Percentiles rank a stretch among this genome's conserved stretches.
Conservation (phyloP, 164 flowering plant genomes). For the Chimonanthus praecox region DNA sequence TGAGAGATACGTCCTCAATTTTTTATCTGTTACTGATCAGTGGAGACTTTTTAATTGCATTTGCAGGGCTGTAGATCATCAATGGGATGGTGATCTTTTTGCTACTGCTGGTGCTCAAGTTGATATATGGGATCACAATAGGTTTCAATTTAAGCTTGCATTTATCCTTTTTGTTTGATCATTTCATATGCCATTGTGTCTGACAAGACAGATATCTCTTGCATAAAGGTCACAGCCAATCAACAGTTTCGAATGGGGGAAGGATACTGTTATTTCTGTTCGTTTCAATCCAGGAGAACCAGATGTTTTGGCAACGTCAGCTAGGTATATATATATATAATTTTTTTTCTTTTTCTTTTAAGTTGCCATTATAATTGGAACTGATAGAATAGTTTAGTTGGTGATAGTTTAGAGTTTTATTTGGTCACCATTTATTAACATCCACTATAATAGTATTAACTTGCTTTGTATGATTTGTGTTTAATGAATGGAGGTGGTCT, state of each 20-base stretch:
- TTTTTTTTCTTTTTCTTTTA: not conserved
- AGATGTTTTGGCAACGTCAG: slow-evolving; percentile 74
- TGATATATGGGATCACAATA: slow-evolving; percentile 94
- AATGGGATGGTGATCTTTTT: slow-evolving; percentile 74
- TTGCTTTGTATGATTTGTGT: not conserved
- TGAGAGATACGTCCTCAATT: too few species aligned
- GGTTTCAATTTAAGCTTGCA: slow-evolving; percentile 32
- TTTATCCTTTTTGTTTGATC: not conserved
- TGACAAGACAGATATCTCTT: slow-evolving; percentile 3
- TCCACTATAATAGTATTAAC: not conserved
- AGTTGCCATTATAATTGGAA: not conserved
- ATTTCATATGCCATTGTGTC: not conserved
- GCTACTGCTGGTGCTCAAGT: slow-evolving; percentile 96
- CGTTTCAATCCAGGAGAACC: slow-evolving; percentile 92
- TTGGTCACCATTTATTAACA: not conserved
- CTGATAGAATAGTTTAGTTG: not conserved
- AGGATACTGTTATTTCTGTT: slow-evolving; percentile 65
- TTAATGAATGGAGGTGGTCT: not conserved
- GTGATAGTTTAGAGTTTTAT: too few species aligned
- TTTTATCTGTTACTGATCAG: not conserved
- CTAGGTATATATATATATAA: slow-evolving; percentile 42
- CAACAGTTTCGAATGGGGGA: slow-evolving; percentile 77
- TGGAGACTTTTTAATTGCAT: not conserved
- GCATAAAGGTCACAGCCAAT: slow-evolving; percentile 79
- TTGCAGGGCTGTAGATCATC: slow-evolving; percentile 86